Evolutionary conservation across 2,329 filamentous ascomycete genomes (phyloP), one percentile per base, ranked within the genome.

Genomic region (Westerdykella aurantiaca): DNA sequence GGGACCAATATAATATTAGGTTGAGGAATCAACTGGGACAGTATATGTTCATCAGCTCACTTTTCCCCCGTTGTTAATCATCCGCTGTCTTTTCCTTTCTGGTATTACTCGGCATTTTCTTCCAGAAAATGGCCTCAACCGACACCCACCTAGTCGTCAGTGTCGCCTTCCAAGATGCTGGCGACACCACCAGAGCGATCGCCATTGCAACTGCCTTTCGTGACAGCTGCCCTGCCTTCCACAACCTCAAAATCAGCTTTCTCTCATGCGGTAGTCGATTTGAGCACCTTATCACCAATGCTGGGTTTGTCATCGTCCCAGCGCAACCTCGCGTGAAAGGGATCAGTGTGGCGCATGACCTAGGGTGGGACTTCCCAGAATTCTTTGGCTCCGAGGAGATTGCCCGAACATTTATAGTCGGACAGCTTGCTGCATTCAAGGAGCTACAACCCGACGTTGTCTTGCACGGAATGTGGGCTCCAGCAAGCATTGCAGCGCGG

Each of bases 381-480:
- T 63, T 63, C 45, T 63, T 63, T 38, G 60, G 60, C 23, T 62
- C 59, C 6, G 51, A 55, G 43, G 57, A 61, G 21, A 60, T 63
- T 31, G 60, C 59, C 5, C 56, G 52, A 39, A 53, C 48, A 3
- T 63, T 63, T 46, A 63, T 63, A 31, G 57, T 62, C 2, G 60
- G 60, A 0, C 60, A 63, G 31, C 49, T 63, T 2, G 58, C 53
- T 2, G 60, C 60, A 2, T 60, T 63, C 42, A 47, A 40, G 10
- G 48, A 57, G 11, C 33, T 63, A 37, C 54, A 60, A 45, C 60
- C 60, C 2, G 60, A 63, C n/a, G 52, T 62, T 29, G 60, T 63
- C 13, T 61, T 63, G 45, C 60, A 63, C 39, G 60, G 60, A 18
- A 63, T 63, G 60, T 63, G 59, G 59, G 59, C 60, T 14, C 59